Evolutionary conservation across 2,329 filamentous ascomycete genomes (phyloP), one percentile per base, ranked within the genome.

Genomic region (Achaetomium macrosporum): DNA sequence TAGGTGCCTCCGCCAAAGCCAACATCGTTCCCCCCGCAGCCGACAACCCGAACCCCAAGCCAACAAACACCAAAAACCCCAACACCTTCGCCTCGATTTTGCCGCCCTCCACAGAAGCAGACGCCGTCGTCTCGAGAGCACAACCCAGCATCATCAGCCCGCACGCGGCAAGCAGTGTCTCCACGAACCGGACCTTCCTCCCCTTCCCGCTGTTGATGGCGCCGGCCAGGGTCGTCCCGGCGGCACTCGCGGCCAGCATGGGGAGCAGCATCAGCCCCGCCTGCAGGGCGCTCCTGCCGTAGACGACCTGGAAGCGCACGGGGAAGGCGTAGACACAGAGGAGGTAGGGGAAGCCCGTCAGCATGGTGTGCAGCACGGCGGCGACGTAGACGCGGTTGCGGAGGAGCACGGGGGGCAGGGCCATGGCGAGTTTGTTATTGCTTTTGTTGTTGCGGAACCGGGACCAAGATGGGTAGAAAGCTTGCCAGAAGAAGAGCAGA

Each of bases 231-330:
- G 67, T 60, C 35, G 73, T 78, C 7, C 76, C 76, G 0, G 76
- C 13, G 0, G 76, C 76, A 5, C 72, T 70, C 1, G 69, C 67
- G n/a, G 67, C 76, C 11, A 81, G 65, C 73, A 81, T 76, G 0
- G 78, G 77, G 25, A 81, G 66, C 47, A 81, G 62, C 73, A 79
- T 73, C 25, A 79, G 61, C 11, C 77, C 77, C 0, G 76, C 71
- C 13, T 73, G 57, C 3, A 80, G 65, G 2, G 75, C 58, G 33
- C 65, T 70, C 61, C 75, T 74, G 5, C 65, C 69, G 44, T 77
- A 74, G 30, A 80, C 76, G 1, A 78, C 65, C 57, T 81, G 75
- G 42, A 77, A 68, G 12, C 74, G 68, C 11, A 77, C 63, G 0
- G 77, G 77, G 16, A 81, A 74, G 2, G 71, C 68, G 53, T 75